Evolutionary conservation across 2,329 filamentous ascomycete species (phyloP).

Genomic region (Trichophyton mentagrophytes): DNA sequence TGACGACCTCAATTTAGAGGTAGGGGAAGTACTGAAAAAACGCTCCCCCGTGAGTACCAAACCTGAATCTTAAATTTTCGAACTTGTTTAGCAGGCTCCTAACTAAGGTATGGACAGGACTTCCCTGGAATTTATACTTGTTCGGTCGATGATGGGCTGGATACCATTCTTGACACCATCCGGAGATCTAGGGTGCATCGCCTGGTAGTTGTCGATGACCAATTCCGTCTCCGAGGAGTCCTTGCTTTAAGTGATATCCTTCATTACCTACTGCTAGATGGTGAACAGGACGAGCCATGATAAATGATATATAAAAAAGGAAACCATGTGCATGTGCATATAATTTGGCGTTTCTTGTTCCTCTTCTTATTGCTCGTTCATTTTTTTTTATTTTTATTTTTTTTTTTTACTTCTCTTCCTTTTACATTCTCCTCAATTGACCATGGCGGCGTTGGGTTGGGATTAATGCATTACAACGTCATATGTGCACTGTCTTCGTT

Average conservation of each 20-base stretch:
- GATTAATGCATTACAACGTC: background rate
- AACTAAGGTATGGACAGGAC: constrained; percentile 40
- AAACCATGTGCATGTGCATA: constrained; percentile 2
- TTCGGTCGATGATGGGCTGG: constrained; percentile 76
- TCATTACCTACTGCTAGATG: constrained; percentile 78
- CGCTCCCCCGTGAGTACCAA: constrained; percentile 52
- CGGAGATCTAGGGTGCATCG: constrained; percentile 89
- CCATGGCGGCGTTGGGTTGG: background rate
- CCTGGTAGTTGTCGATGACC: constrained; percentile 82
- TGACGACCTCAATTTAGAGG: constrained; percentile 72
- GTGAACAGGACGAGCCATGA: constrained; percentile 48
- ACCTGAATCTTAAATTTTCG: background rate
- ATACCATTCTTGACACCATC: constrained; percentile 93
- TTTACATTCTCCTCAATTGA: background rate
- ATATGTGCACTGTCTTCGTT: background rate
- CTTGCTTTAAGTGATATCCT: constrained; percentile 93
- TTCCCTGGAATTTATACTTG: constrained; percentile 97
- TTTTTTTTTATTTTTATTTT: too few relatives aligned
- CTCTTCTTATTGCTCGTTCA: background rate
- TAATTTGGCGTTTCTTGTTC: constrained; percentile 4
- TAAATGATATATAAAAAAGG: constrained; percentile 2
- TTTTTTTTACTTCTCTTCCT: background rate
- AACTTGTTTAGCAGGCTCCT: background rate
- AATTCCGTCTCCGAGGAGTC: constrained; percentile 72
- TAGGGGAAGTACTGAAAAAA: constrained; percentile 80